Conservation (phyloP, 441 rosid genomes). For the Mallotus repandus region DNA sequence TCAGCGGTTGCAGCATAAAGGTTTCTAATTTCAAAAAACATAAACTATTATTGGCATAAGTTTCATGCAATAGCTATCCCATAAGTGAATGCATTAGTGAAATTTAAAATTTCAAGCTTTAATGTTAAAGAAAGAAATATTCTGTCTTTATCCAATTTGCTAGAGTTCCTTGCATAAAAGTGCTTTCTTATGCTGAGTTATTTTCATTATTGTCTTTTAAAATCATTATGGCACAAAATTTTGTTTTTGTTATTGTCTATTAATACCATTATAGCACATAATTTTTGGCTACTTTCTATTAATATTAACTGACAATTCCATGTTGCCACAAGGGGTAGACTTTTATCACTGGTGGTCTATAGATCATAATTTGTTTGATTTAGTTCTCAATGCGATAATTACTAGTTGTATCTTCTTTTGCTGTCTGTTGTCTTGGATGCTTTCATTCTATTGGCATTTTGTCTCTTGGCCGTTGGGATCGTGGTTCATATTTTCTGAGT, state of each 20-base stretch:
- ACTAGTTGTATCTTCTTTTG: not conserved
- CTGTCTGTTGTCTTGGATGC: not conserved
- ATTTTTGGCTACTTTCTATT: not conserved
- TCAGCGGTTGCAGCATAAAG: slow-evolving; percentile 53
- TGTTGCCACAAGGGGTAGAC: not conserved
- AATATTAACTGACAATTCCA: not conserved
- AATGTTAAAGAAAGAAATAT: not conserved
- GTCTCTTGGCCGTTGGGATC: not conserved
- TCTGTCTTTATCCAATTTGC: not conserved
- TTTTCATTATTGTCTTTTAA: not conserved
- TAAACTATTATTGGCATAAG: slow-evolving; percentile 13
- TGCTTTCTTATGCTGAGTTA: not conserved
- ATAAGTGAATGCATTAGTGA: not conserved
- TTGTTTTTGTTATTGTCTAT: not conserved
- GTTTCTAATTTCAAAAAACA: slow-evolving; percentile 35
- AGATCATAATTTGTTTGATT: not conserved
- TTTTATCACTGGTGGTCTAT: slow-evolving; percentile 4
- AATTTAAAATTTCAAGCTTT: not conserved
- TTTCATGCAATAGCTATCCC: slow-evolving; percentile 14
- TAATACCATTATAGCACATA: not conserved
- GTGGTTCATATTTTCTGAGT: not conserved
- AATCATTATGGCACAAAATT: no score
- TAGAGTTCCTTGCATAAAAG: not conserved
- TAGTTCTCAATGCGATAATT: not conserved
- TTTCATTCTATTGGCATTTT: not conserved